Evolutionary conservation across 208 protist species (phyloP).

Genomic region (Crithidia thermophila): DNA sequence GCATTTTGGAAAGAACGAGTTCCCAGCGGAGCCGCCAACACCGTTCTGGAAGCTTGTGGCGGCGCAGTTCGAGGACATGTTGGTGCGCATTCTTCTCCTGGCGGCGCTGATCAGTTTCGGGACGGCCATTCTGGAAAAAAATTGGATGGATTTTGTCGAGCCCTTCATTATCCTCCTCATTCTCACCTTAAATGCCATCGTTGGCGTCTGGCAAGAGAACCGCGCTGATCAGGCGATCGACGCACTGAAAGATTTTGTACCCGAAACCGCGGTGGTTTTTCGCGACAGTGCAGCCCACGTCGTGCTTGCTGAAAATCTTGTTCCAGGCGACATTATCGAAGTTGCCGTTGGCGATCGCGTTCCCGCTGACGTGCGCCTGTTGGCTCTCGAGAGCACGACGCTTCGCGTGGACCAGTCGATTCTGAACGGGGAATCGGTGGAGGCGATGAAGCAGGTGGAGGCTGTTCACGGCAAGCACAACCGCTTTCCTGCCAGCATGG

Average conservation of each 20-base stretch:
- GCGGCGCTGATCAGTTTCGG: conserved; percentile 85
- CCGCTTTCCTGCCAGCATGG: conserved; percentile 88
- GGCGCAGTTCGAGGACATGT: conserved; percentile 90
- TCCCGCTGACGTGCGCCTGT: conserved; percentile 95
- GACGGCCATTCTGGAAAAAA: conserved; percentile 75
- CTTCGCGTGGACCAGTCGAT: conserved; percentile 90
- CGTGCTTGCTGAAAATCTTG: conserved; percentile 83
- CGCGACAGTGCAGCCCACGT: conserved; percentile 59
- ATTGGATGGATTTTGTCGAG: conserved; percentile 87
- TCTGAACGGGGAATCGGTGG: conserved; percentile 95
- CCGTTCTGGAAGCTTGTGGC: conserved; percentile 84
- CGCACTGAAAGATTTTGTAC: conserved; percentile 76
- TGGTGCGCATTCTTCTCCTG: conserved; percentile 88
- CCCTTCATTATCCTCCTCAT: conserved; percentile 96
- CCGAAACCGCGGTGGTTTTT: conserved; percentile 64
- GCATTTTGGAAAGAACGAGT: conserved; percentile 71
- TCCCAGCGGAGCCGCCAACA: conserved; percentile 58
- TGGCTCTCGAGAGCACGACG: conserved; percentile 88
- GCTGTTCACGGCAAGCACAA: conserved; percentile 34
- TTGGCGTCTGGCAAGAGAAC: conserved; percentile 94
- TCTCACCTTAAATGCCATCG: conserved; percentile 92
- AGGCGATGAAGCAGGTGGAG: conserved; percentile 71
- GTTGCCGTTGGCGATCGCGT: conserved; percentile 95
- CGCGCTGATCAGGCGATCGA: conserved; percentile 93
- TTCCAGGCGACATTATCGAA: conserved; percentile 96